phyloP scores from a whole-genome alignment of 768 basidiomycete species.

The Gloeostereum incarnatum region DNA sequence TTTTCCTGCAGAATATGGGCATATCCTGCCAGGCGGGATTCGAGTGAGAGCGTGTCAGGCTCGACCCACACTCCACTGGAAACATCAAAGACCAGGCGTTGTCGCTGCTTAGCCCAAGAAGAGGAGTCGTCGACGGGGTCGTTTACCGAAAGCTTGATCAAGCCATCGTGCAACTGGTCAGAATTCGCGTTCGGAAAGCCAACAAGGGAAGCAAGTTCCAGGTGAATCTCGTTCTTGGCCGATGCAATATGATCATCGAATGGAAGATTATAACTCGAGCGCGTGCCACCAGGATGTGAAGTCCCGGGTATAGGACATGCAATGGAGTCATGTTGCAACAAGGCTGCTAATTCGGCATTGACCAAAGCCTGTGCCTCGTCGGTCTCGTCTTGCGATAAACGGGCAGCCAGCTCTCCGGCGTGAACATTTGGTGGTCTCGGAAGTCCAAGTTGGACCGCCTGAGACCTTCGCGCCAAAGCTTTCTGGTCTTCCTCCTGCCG shows the following conservation, averaged over 20 bases:
- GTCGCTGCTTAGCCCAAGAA: slow-evolving; percentile 68
- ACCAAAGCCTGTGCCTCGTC: slow-evolving; percentile 52
- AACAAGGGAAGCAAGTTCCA: slow-evolving; percentile 69
- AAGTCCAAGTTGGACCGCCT: slow-evolving; percentile 70
- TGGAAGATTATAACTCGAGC: slow-evolving; percentile 66
- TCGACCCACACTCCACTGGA: slow-evolving; percentile 58
- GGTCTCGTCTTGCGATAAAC: slow-evolving; percentile 32
- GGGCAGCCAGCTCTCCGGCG: slow-evolving; percentile 45
- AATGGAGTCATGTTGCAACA: slow-evolving; percentile 85
- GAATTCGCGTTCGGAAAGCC: slow-evolving; percentile 82
- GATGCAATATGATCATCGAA: slow-evolving; percentile 61
- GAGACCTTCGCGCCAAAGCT: slow-evolving; percentile 74
- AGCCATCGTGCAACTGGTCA: slow-evolving; percentile 69
- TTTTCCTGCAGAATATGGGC: slow-evolving; percentile 46
- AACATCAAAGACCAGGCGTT: slow-evolving; percentile 55
- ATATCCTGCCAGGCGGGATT: slow-evolving; percentile 59
- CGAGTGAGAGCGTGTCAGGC: slow-evolving; percentile 41
- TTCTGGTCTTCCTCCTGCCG: slow-evolving; percentile 73
- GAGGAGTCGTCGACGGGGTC: slow-evolving; percentile 50
- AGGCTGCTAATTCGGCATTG: slow-evolving; percentile 64
- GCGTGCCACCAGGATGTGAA: slow-evolving; percentile 58
- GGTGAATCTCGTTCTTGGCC: slow-evolving; percentile 66
- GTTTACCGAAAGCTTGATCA: slow-evolving; percentile 52
- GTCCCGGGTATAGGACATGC: slow-evolving; percentile 86
- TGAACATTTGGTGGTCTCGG: slow-evolving; percentile 86